Evolutionary conservation across 352 stramenopile genomes (phyloP).

Genomic region (Nothophytophthora sp.): DNA sequence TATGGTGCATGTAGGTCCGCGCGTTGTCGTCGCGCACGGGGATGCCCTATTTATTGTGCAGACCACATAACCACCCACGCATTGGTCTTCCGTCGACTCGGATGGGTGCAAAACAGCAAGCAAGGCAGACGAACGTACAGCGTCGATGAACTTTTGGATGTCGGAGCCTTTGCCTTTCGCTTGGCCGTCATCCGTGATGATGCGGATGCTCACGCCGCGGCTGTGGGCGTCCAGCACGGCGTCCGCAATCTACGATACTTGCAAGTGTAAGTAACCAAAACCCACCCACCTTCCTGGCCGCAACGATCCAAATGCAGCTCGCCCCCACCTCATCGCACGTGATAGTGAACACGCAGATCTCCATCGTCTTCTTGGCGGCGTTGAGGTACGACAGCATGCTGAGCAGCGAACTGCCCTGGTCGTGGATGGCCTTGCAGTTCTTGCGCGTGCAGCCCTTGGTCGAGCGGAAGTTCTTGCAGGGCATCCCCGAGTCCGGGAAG

Average conservation of each 20-base stretch:
- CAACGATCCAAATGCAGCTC: too few species aligned
- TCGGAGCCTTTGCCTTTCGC: conserved; percentile 59
- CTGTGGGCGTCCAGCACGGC: conserved; percentile 55
- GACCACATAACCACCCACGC: background rate
- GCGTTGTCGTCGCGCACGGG: conserved; percentile 60
- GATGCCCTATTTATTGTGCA: conserved; percentile 38
- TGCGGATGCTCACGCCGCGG: conserved; percentile 49
- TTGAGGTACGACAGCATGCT: conserved; percentile 53
- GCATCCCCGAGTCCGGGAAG: conserved; percentile 66
- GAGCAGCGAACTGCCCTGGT: conserved; percentile 58
- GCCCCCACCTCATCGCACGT: conserved; percentile 60
- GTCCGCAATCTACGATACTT: conserved; percentile 61
- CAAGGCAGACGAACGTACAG: conserved; percentile 22
- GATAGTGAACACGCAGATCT: conserved; percentile 79
- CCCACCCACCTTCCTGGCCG: too few species aligned
- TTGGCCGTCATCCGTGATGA: conserved; percentile 72
- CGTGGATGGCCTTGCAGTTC: conserved; percentile 66
- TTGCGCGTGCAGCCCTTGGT: conserved; percentile 57
- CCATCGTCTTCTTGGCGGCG: conserved; percentile 45
- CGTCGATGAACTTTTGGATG: conserved; percentile 76
- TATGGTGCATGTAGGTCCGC: conserved; percentile 73
- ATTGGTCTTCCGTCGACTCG: background rate
- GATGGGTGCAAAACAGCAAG: background rate
- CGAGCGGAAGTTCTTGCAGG: conserved; percentile 56
- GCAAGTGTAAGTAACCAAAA: too few species aligned